Evolutionary conservation across 164 flowering plant species (phyloP).

Genomic region (Vitis rotundifolia): DNA sequence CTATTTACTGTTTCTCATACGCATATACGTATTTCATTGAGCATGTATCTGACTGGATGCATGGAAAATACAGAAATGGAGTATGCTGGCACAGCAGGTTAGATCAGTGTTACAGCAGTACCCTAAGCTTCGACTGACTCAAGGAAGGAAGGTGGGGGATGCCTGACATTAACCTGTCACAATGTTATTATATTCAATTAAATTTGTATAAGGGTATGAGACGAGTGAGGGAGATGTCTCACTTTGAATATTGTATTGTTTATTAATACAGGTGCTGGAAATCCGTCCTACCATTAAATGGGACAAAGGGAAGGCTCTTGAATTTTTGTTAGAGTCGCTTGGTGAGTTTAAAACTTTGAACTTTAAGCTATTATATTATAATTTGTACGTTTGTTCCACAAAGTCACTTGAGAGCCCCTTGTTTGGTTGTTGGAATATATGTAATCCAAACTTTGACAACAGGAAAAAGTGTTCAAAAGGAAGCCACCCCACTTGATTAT

Average conservation of each 20-base stretch:
- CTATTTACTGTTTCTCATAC: background rate
- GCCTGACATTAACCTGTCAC: background rate
- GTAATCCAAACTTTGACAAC: background rate
- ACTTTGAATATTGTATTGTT: background rate
- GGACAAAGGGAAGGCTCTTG: slow-evolving; percentile 87
- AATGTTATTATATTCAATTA: background rate
- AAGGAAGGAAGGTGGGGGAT: slow-evolving; percentile 61
- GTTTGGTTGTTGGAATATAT: background rate
- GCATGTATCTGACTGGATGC: background rate
- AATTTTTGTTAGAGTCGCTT: slow-evolving; percentile 66
- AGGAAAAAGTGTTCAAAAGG: background rate
- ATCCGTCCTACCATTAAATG: slow-evolving; percentile 72
- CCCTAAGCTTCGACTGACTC: slow-evolving; percentile 60
- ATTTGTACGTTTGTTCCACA: background rate
- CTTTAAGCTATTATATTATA: background rate
- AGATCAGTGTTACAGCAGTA: slow-evolving; percentile 52
- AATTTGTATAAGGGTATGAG: background rate
- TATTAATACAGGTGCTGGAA: slow-evolving; percentile 53
- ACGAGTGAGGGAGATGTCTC: slow-evolving; percentile 1
- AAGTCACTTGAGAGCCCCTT: background rate
- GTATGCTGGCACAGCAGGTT: slow-evolving; percentile 52
- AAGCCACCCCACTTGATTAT: background rate
- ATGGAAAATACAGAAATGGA: slow-evolving; percentile 53
- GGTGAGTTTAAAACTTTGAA: slow-evolving; percentile 37
- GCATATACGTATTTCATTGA: background rate